Evolutionary conservation across 1,284 basidiomycete species (phyloP), one percentile per base, ranked within the genome.

Genomic region (Blastosporella zonata): DNA sequence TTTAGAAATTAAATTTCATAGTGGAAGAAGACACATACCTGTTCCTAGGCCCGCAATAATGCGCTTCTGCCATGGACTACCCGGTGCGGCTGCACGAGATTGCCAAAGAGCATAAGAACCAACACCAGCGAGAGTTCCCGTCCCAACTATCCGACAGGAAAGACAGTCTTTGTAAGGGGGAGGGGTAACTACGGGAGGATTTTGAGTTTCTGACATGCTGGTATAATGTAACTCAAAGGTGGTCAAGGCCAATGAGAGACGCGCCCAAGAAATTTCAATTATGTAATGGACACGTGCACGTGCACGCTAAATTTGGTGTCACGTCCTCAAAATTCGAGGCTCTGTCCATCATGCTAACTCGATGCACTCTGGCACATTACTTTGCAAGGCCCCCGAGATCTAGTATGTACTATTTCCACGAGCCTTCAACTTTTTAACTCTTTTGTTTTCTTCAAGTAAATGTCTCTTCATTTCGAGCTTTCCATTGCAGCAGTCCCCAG

Each of bases 81-180:
- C 78, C 20, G 72, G 74, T 21, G 74, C 75, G 46, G 62, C 62
- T 29, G 69, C 63, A 46, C 78, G 71, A 12, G 77, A 69, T 62
- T 77, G 73, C 58, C 67, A 67, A 22, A 81, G 59, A 10, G 78
- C 77, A 57, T 80, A 81, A 18, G 74, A 53, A 8, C 79, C 78
- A 17, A 74, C 72, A 10, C 68, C 67, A 27, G 67, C 70, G 21
- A 81, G 69, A 6, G 75, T 72, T 44, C 66, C 68, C 12, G 77
- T 71, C 20, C 78, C 77, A 50, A 81, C 66, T 45, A 81, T 62
- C 52, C 71, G 69, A 61, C 81, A 79, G 15, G 74, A 70, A 31
- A 79, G 49, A 53, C 79, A 78, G 45, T 79, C 79, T 28, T 63
- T 64, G 40, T 55, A 50, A 2, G 41, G 48, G 34, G 33, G 49